Base-by-base conservation (phyloP, 768 basidiomycete genomes). In the Pleurotus salmoneostramineus region DNA sequence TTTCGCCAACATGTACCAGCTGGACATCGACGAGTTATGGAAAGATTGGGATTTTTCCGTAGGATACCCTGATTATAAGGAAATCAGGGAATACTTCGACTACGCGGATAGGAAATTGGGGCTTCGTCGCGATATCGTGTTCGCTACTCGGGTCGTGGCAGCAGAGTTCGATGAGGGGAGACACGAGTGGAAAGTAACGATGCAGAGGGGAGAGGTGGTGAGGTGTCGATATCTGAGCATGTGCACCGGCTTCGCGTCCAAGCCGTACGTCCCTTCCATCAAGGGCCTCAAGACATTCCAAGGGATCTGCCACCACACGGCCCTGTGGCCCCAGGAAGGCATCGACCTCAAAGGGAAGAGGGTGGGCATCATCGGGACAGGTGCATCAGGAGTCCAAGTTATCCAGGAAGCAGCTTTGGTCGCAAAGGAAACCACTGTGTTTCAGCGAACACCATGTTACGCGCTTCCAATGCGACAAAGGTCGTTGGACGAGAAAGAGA, bases 401-500 rank as follows among this genome's bases (percentile, higher is more conserved):
- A 61, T 68, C 27, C 67, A 69, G 46, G 64, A 62, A 50, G 57
- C 59, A 4, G 67, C 66, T 2, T 59, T 62, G 5, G 36, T 62
- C 10, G 63, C 64, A 1, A 40, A 55, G 1, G 61, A 67, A 42
- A 61, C 68, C 27, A 67, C 66, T 5, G 66, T 68, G 11, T 70
- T 70, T 62, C 69, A 70, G 42, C 67, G 69, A 4, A 46, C 69
- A 73, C 34, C 82, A 84, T 52, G 83, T 77, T 3, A 76, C 50
- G 56, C 80, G 73, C 32, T 72, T 62, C 0, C 82, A 85, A 65
- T 80, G 87, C 6, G 77, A 71, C 17, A 93, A 69, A 8, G 71
- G 74, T 59, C 85, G 91, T 50, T 95, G 88, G 1, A 78, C 76
- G 8, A 74, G 75, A 57, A 55, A 17, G 51, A 44, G 31, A 61